Conservation (phyloP, 768 basidiomycete species). For the Amanita fuliginea region DNA sequence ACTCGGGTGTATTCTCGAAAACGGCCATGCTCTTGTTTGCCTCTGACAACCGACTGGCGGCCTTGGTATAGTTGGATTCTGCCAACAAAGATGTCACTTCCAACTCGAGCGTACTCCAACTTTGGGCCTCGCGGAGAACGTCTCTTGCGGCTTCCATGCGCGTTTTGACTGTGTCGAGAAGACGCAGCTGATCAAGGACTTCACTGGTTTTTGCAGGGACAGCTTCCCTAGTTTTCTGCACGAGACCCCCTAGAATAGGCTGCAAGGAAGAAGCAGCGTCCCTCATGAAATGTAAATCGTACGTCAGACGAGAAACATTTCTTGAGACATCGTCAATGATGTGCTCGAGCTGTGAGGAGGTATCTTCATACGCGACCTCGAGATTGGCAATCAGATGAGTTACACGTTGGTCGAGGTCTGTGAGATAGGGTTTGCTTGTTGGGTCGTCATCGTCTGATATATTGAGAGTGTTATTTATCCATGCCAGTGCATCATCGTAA, state of each 20-base stretch:
- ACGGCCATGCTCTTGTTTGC: slow-evolving; percentile 84
- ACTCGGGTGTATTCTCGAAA: slow-evolving; percentile 88
- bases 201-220: slow-evolving; percentile 46
- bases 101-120: slow-evolving; percentile 90
- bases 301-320: slow-evolving; percentile 81
- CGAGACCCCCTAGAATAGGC: slow-evolving; percentile 49
- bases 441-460: slow-evolving; percentile 18
- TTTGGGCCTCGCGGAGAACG: slow-evolving; percentile 89
- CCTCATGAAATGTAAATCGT: slow-evolving; percentile 96
- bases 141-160: slow-evolving; percentile 86
- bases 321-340: slow-evolving; percentile 90
- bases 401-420: slow-evolving; percentile 61
- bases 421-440: slow-evolving; percentile 26
- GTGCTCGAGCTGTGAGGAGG: slow-evolving; percentile 75
- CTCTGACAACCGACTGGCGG: slow-evolving; percentile 85
- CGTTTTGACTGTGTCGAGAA: slow-evolving; percentile 72
- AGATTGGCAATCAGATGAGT: slow-evolving; percentile 68
- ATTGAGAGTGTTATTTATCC: slow-evolving; percentile 59
- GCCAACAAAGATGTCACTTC: slow-evolving; percentile 82
- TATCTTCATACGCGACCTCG: slow-evolving; percentile 83
- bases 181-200: slow-evolving; percentile 67
- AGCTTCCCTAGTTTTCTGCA: slow-evolving; percentile 38
- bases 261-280: slow-evolving; percentile 80
- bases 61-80: slow-evolving; percentile 74
- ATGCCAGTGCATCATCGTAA: slow-evolving; percentile 50